Conservation (phyloP, 202 grass and related monocot genomes). For the Zoysia matrella region DNA sequence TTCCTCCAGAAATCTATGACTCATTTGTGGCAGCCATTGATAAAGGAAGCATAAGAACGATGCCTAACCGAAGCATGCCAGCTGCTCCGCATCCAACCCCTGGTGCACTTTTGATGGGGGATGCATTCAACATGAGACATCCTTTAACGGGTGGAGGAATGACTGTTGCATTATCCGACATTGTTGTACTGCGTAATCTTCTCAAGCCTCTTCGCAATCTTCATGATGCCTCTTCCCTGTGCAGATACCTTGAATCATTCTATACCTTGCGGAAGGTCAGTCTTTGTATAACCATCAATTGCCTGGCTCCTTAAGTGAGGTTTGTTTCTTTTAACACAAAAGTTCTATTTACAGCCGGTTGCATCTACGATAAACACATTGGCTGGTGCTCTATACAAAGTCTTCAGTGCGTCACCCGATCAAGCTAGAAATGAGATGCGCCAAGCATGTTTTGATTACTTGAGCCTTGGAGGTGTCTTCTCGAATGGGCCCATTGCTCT, state of each 20-base stretch:
- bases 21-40: slow-evolving; percentile 84
- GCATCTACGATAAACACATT: slow-evolving; percentile 98
- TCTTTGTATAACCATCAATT: background rate
- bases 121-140: slow-evolving; percentile 74
- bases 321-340: slow-evolving; percentile 27
- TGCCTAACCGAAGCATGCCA: no score
- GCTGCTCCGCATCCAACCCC: no score
- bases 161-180: slow-evolving; percentile 98
- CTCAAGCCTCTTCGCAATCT: no score
- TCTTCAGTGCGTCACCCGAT: no score
- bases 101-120: no score
- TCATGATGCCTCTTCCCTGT: background rate
- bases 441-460: no score
- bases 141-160: slow-evolving; percentile 98
- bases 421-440: no score
- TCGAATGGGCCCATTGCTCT: no score
- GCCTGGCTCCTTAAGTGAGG: background rate
- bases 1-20: slow-evolving; percentile 84
- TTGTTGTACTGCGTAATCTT: slow-evolving; percentile 57
- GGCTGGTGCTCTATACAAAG: background rate
- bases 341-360: slow-evolving; percentile 67
- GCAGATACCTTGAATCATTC: slow-evolving; percentile 96
- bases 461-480: no score
- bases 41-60: slow-evolving; percentile 48
- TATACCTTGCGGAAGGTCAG: slow-evolving; percentile 92